Percentiles rank a stretch among this genome's conserved stretches.
These are phyloP conservation scores for Boletus eberwhitei DNA, from an alignment of 768 basidiomycete species.

Conservation along the genomic window DNA sequence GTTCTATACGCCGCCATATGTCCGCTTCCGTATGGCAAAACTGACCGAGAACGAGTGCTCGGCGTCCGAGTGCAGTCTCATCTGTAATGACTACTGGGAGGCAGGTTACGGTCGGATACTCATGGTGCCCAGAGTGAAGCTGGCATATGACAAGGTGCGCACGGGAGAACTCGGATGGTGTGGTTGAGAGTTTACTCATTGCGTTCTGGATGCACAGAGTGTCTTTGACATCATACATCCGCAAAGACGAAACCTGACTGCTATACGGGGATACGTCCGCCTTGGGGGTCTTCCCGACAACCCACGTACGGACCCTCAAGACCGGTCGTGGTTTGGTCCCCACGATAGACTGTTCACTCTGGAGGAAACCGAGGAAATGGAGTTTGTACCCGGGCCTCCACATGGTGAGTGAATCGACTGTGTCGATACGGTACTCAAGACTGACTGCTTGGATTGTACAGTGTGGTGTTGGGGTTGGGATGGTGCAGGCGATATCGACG, in stretches of 20 bases:
- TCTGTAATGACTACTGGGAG: slow-evolving; percentile 98
- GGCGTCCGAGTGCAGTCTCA: slow-evolving; percentile 91
- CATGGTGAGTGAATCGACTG: slow-evolving; percentile 52
- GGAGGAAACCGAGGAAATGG: slow-evolving; percentile 77
- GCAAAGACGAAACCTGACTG: slow-evolving; percentile 82
- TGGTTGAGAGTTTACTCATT: slow-evolving; percentile 1
- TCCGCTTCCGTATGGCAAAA: slow-evolving; percentile 93
- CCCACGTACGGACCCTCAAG: slow-evolving; percentile 94
- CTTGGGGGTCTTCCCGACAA: slow-evolving; percentile 98
- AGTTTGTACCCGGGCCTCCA: slow-evolving; percentile 78
- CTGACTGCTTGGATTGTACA: slow-evolving; percentile 31
- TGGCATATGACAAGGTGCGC: slow-evolving; percentile 87
- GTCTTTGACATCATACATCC: slow-evolving; percentile 97
- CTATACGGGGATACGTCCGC: slow-evolving; percentile 89
- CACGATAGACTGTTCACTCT: slow-evolving; percentile 91
- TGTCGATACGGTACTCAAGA: not conserved
- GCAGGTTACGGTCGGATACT: slow-evolving; percentile 94
- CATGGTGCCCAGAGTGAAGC: slow-evolving; percentile 96
- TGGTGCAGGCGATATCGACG: slow-evolving; percentile 95
- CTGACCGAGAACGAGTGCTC: slow-evolving; percentile 89
- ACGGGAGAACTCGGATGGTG: not conserved
- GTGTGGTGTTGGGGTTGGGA: slow-evolving; percentile 99
- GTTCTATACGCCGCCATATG: slow-evolving; percentile 87
- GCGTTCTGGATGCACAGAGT: slow-evolving; percentile 46
- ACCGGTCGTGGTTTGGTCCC: slow-evolving; percentile 96